A percentile compares a stretch with the other conserved stretches of the same genome.
These are phyloP conservation scores for Plasmodium gallinaceum DNA, from an alignment of 169 alveolate genomes.

Conservation along the genomic window DNA sequence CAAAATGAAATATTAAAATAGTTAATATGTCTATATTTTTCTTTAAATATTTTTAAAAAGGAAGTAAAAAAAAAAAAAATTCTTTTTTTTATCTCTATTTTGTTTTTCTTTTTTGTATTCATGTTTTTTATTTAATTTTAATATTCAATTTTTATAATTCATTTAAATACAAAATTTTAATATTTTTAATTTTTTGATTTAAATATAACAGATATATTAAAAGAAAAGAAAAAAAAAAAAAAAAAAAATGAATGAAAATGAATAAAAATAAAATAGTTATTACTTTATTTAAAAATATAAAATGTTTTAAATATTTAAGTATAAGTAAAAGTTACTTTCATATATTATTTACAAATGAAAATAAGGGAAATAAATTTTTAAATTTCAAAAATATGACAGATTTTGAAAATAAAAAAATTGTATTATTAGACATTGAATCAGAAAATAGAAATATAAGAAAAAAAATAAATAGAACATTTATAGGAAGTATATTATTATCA, in stretches of 20 bases:
- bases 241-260: background rate
- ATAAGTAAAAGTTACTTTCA: background rate
- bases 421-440: slow-evolving; percentile 31
- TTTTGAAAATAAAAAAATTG: slow-evolving; percentile 6
- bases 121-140: no score
- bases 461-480: slow-evolving; percentile 10
- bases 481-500: slow-evolving; percentile 37
- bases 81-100: no score
- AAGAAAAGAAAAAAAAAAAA: background rate
- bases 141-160: no score
- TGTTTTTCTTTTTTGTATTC: no score
- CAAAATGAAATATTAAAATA: no score
- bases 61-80: no score
- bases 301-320: background rate
- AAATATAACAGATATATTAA: background rate
- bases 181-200: no score
- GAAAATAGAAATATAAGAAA: slow-evolving; percentile 13
- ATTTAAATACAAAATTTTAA: no score
- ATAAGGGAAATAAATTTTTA: slow-evolving; percentile 4
- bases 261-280: background rate
- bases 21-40: no score
- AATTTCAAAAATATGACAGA: background rate
- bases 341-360: slow-evolving; percentile 11
- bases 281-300: background rate
- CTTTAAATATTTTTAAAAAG: no score